Base-by-base conservation (phyloP, 805 yeast species). In the Metschnikowia proteae region DNA sequence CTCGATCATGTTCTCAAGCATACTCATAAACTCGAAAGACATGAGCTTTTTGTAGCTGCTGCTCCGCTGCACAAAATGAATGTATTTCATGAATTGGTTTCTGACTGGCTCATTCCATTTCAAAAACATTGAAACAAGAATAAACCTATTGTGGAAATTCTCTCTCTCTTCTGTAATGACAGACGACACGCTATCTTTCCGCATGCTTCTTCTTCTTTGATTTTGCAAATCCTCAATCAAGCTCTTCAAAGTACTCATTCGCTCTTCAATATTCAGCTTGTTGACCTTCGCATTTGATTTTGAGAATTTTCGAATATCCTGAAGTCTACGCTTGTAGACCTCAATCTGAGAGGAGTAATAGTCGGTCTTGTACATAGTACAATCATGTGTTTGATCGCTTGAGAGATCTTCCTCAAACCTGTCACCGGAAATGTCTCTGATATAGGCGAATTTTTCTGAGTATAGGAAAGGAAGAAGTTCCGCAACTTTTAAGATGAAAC, bases 381-480 rank as follows among this genome's bases (percentile, higher is more conserved):
- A 66, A 22, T 58, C 61, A 50, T 67, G 74, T 22, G 64, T 66
- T 6, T 57, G 49, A 30, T 63, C 73, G 11, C 51, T 50, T 1
- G 66, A 66, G 40, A 49, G 45, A 9, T 56, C 58, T 4, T 44
- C 43, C n/a, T 46, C 39, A 2, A 40, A 40, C 10, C 45, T 37
- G 3, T 41, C 42, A 6, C 51, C 53, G 6, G 47, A 75, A 2
- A 88, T 82, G 53, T 84, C 82, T 43, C 92, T 74, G 52, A 78
- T 68, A 62, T 88, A 91, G 3, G 84, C 72, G 60, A 90, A 84
- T 38, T 80, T 70, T 4, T 92, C 87, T 0, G 95, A 74, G 63
- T 70, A 81, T 56, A 88, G 58, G 52, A 90, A 65, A 2, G 96
- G 92, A 38, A 69, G 60, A 2, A 84, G 77, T 10, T 66, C 69